phyloP scores from a whole-genome alignment of 2,329 filamentous ascomycete genomes.

The Penicillium palitans region DNA sequence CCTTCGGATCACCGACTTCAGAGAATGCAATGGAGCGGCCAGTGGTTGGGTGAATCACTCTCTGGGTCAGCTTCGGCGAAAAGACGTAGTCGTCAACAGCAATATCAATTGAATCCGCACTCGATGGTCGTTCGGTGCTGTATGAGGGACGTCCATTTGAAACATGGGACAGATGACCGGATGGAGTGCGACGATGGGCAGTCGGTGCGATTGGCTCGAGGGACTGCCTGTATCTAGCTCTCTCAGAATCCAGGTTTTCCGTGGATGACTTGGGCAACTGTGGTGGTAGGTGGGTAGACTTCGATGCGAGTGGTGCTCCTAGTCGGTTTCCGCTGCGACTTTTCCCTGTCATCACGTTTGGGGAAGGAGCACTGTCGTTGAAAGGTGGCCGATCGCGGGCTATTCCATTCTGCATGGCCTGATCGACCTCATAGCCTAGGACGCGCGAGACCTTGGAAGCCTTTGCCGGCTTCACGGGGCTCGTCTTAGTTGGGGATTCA shows the following conservation, averaged over 20 bases:
- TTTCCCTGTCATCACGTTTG: conserved; percentile 64
- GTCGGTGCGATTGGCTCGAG: conserved; percentile 31
- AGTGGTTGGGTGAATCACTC: conserved; percentile 79
- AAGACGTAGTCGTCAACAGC: conserved; percentile 83
- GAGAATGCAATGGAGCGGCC: conserved; percentile 92
- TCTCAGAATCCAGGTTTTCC: conserved; percentile 35
- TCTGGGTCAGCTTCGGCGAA: conserved; percentile 82
- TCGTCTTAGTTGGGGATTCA: conserved; percentile 23
- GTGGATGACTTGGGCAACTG: conserved; percentile 28
- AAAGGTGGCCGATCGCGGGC: conserved; percentile 8
- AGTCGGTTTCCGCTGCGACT: conserved; percentile 35
- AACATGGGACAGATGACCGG: conserved; percentile 37
- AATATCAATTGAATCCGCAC: conserved; percentile 82
- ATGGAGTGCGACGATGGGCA: conserved; percentile 42
- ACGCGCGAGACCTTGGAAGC: conserved; percentile 12
- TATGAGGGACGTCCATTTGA: conserved; percentile 47
- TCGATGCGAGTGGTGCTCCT: conserved; percentile 31
- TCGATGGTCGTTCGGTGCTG: conserved; percentile 71
- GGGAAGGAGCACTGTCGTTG: conserved; percentile 68
- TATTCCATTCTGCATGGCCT: conserved; percentile 6
- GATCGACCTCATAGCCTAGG: conserved; percentile 6
- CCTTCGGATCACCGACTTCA: conserved; percentile 89
- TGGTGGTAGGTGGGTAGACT: conserved; percentile 29
- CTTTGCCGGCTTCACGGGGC: conserved; percentile 16
- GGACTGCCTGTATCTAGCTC: conserved; percentile 29